Evolutionary conservation across 805 yeast genomes (phyloP), one percentile per base, ranked within the genome.

Genomic region (Lachancea fermentati): DNA sequence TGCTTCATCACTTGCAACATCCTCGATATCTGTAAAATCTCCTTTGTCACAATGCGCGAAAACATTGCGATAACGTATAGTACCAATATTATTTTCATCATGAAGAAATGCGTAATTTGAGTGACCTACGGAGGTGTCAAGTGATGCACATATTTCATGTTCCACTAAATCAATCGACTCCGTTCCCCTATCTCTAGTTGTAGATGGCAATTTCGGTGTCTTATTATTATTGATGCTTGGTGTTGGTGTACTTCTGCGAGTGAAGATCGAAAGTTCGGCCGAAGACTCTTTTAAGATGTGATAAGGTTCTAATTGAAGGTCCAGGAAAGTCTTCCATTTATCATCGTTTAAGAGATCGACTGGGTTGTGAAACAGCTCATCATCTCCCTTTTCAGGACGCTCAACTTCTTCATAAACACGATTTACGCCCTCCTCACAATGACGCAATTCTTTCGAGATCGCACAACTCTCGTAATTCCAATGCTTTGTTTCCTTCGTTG

Each of bases 1-100:
- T n/a, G 43, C 43, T 30, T 46, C 50, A 25, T 46, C 48, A 15
- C 29, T 39, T 29, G 39, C 19, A 9, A 34, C 16, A 11, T 36
- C 33, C 5, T 29, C 19, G 15, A 24, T 13, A n/a, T 15, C 35
- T 4, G 26, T 16, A 26, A 38, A 17, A 32, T 39, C 44, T 3
- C 43, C 43, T 12, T 29, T 11, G 19, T 46, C 44, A n/a, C 38
- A 37, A 5, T 15, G 19, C 12, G 33, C 34, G 16, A 46, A 13
- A 6, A 46, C 25, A 9, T 15, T 17, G 24, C 34, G 36, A 39
- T 44, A 46, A 14, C 19, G 34, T 14, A 18, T 35, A 13, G 50
- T 42, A 13, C 38, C 12, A 13, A 31, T 32, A 24, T 44, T 42
- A 22, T 42, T 31, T 4, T 13, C 25, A 19, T 42, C 44, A 24